Conservation (phyloP, 2,329 filamentous ascomycete species). For the Fusarium irregulare region DNA sequence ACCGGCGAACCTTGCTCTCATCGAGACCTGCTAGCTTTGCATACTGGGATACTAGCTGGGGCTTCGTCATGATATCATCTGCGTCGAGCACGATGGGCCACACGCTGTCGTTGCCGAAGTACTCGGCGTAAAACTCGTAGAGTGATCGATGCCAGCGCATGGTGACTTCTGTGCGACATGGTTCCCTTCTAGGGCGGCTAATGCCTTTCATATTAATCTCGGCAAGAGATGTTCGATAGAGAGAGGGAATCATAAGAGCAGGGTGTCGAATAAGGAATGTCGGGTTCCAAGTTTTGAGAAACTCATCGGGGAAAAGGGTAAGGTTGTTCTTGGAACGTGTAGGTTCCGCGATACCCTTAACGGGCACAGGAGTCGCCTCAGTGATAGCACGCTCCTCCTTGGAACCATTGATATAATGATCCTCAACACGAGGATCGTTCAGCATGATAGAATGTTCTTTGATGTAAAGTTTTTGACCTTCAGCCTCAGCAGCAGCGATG, state of each 20-base stretch:
- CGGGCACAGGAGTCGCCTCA: slow-evolving; percentile 5
- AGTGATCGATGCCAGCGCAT: slow-evolving; percentile 28
- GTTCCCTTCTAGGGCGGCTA: slow-evolving; percentile 4
- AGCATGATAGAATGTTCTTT: slow-evolving; percentile 35
- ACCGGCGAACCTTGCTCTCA: slow-evolving; percentile 17
- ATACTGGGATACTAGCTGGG: slow-evolving; percentile 28
- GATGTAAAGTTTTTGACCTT: slow-evolving; percentile 21
- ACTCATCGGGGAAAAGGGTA: slow-evolving; percentile 36
- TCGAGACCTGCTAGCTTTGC: slow-evolving; percentile 25
- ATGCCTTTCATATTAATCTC: slow-evolving; percentile 1
- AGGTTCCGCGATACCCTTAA: neutral
- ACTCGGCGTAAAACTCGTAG: slow-evolving; percentile 28
- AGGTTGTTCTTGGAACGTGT: slow-evolving; percentile 32
- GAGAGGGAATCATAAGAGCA: slow-evolving; percentile 24
- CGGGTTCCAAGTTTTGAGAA: slow-evolving; percentile 38
- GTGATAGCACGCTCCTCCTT: neutral
- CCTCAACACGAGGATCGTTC: slow-evolving; percentile 21
- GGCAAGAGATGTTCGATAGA: slow-evolving; percentile 25
- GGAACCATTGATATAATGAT: neutral
- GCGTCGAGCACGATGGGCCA: slow-evolving; percentile 39
- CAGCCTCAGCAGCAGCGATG: slow-evolving; percentile 21
- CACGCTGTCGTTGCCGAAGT: slow-evolving; percentile 17
- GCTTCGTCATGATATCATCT: slow-evolving; percentile 33
- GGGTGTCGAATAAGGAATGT: slow-evolving; percentile 40
- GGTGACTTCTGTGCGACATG: slow-evolving; percentile 13